These are phyloP conservation scores for Rhodotorula kratochvilovae DNA, from an alignment of 768 basidiomycete species.

Conservation along the genomic window DNA sequence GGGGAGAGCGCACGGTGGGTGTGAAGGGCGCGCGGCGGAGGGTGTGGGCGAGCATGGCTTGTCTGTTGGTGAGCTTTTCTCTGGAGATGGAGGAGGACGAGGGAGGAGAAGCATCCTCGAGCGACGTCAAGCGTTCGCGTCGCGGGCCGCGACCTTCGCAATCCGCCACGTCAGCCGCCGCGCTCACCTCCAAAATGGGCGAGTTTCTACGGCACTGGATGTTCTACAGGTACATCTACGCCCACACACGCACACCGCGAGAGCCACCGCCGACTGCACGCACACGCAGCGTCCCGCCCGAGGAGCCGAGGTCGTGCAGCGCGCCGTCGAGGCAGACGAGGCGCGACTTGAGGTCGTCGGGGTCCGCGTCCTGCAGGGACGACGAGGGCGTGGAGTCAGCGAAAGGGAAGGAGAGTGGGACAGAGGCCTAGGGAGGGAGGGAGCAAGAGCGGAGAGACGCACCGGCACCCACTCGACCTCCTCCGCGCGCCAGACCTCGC, in stretches of 20 bases:
- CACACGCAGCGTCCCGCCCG: conserved; percentile 51
- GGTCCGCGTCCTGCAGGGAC: not conserved
- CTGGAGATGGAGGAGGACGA: too few species aligned
- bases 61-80: too few species aligned
- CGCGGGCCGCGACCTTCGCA: too few species aligned
- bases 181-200: too few species aligned
- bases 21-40: not conserved
- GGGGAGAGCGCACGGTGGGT: not conserved
- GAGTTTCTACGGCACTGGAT: too few species aligned
- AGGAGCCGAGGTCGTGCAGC: conserved; percentile 59
- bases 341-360: conserved; percentile 53
- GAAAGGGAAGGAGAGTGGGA: not conserved
- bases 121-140: too few species aligned
- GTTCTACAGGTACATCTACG: too few species aligned
- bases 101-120: not conserved
- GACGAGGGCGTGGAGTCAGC: not conserved
- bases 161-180: too few species aligned
- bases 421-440: not conserved
- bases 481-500: conserved; percentile 72
- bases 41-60: not conserved
- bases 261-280: not conserved
- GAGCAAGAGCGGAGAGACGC: conserved; percentile 13
- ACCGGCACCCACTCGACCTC: conserved; percentile 88
- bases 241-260: conserved; percentile 9
- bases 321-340: conserved; percentile 75